These are phyloP conservation scores for Vaucheria bursata DNA, from an alignment of 352 stramenopile species.

Conservation along the genomic window DNA sequence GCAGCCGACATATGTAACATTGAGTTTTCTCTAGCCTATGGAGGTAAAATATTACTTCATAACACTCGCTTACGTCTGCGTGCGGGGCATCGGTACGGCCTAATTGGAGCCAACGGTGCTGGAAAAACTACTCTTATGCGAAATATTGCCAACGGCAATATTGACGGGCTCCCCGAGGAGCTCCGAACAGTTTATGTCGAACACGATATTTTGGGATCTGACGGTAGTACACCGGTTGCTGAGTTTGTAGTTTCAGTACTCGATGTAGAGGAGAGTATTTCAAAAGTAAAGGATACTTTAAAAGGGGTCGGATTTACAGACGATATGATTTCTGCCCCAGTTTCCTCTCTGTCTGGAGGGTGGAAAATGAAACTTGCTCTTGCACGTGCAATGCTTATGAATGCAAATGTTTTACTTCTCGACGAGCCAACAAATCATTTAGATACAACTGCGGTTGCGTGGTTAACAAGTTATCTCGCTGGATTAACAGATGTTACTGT, in stretches of 20 bases:
- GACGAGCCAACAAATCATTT: constrained; percentile 85
- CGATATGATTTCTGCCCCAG: constrained; percentile 69
- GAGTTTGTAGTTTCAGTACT: constrained; percentile 81
- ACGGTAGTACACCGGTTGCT: constrained; percentile 39
- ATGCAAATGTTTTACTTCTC: constrained; percentile 83
- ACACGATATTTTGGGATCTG: constrained; percentile 24
- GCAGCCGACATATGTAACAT: constrained; percentile 96
- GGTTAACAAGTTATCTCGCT: constrained; percentile 73
- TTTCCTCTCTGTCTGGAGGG: constrained; percentile 78
- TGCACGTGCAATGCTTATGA: constrained; percentile 83
- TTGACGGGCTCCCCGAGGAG: constrained; percentile 64
- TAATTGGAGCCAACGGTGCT: constrained; percentile 82
- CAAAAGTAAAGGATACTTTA: constrained; percentile 65
- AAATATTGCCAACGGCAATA: constrained; percentile 63
- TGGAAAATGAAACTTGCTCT: constrained; percentile 79
- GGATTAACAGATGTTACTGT: constrained; percentile 83
- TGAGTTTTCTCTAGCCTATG: constrained; percentile 76
- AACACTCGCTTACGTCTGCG: constrained; percentile 85
- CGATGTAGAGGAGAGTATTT: constrained; percentile 78
- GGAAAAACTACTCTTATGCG: constrained; percentile 79
- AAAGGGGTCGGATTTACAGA: constrained; percentile 82
- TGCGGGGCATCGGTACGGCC: constrained; percentile 81
- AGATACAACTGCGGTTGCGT: constrained; percentile 77
- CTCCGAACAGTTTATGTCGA: constrained; percentile 29
- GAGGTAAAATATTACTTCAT: constrained; percentile 86